Evolutionary conservation across 305 asterid genomes (phyloP).

Genomic region (Stenogyne calaminthoides): DNA sequence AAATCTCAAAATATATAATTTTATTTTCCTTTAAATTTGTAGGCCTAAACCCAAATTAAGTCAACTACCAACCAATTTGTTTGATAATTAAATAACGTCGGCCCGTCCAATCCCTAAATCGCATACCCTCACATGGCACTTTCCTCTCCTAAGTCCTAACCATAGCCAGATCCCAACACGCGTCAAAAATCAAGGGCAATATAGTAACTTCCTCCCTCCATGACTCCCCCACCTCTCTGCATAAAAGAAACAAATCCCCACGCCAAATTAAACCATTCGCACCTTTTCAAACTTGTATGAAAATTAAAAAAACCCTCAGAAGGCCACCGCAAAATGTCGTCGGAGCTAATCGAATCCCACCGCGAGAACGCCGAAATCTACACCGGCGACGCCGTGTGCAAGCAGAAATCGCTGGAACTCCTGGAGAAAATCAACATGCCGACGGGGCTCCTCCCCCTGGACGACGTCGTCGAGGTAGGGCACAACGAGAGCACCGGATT

Average conservation of each 20-base stretch:
- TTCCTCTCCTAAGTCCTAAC: neutral
- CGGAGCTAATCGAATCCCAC: conserved; percentile 49
- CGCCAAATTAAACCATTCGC: neutral
- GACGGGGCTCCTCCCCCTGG: conserved; percentile 71
- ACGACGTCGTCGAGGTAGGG: conserved; percentile 68
- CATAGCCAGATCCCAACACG: conserved; percentile 8
- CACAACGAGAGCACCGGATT: conserved; percentile 61
- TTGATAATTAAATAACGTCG: conserved; percentile 18
- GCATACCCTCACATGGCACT: neutral
- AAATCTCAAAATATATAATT: too few relatives aligned
- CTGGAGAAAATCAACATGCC: conserved; percentile 68
- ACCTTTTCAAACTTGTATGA: neutral
- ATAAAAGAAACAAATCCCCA: neutral
- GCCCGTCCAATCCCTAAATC: neutral
- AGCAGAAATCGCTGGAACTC: conserved; percentile 63
- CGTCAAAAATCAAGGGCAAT: neutral
- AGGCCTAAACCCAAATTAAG: neutral
- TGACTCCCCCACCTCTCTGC: neutral
- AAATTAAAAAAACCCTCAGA: neutral
- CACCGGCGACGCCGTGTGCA: conserved; percentile 66
- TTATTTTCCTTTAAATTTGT: neutral
- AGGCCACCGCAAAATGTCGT: conserved; percentile 45
- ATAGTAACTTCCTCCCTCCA: conserved; percentile 16
- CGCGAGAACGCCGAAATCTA: conserved; percentile 68
- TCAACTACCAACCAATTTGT: conserved; percentile 32